A percentile compares a stretch with the other conserved stretches of the same genome.
phyloP scores from a whole-genome alignment of 1,284 basidiomycete species.

The Vanrija sp. region DNA sequence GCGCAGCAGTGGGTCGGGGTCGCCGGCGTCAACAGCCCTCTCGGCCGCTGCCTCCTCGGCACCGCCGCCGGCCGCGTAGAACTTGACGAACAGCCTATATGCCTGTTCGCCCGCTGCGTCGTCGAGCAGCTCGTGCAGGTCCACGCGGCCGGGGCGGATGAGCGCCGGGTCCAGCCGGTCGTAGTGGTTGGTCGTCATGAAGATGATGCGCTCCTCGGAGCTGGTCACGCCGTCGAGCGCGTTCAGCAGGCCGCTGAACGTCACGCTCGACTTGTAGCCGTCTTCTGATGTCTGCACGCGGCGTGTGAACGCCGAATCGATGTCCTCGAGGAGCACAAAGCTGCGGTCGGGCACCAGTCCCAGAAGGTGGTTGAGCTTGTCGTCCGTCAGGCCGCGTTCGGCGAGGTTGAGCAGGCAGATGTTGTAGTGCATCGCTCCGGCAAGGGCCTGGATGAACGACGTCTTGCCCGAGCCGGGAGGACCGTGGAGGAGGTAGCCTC shows the following conservation, averaged over 20 bases:
- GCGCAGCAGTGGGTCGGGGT: conserved; percentile 6
- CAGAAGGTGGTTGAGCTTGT: conserved; percentile 90
- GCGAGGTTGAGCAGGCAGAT: conserved; percentile 96
- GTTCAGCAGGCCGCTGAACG: conserved; percentile 96
- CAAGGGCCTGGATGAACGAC: conserved; percentile 95
- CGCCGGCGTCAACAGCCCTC: background rate
- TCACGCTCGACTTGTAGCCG: conserved; percentile 92
- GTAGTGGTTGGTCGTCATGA: conserved; percentile 98
- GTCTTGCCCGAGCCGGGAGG: conserved; percentile 98
- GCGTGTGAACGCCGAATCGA: conserved; percentile 96
- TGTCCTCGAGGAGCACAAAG: conserved; percentile 91
- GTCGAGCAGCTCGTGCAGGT: conserved; percentile 77
- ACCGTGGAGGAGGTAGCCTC: conserved; percentile 92
- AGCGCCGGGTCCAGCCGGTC: conserved; percentile 66
- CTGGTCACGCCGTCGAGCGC: conserved; percentile 96
- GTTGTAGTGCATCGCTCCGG: conserved; percentile 87
- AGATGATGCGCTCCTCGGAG: conserved; percentile 94
- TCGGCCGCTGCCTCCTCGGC: conserved; percentile 12
- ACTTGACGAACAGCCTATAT: conserved; percentile 70
- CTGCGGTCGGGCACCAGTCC: conserved; percentile 90
- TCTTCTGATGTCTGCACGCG: conserved; percentile 83
- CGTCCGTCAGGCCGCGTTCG: conserved; percentile 92
- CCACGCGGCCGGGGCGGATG: conserved; percentile 91
- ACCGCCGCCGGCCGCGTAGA: conserved; percentile 57
- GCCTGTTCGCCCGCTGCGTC: conserved; percentile 85